A percentile compares a stretch with the other conserved stretches of the same genome.
These are phyloP conservation scores for Talaromyces sp. DNA, from an alignment of 2,329 filamentous ascomycete species.

Conservation along the genomic window DNA sequence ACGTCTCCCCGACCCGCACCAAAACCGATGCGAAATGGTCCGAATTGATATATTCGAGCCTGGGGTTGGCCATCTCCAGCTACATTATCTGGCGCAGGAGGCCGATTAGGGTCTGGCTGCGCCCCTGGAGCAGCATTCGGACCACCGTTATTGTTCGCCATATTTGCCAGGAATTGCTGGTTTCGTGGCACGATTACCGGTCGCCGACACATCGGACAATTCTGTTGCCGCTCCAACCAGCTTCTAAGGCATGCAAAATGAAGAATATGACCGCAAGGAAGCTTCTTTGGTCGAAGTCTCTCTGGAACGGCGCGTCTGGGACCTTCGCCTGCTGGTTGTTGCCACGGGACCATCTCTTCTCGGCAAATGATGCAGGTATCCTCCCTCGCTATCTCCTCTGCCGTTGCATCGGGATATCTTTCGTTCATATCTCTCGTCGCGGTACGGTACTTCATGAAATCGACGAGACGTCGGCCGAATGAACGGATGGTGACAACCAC, in stretches of 20 bases:
- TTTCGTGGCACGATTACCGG: slow-evolving; percentile 61
- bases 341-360: slow-evolving; percentile 89
- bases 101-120: slow-evolving; percentile 36
- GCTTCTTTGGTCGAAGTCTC: slow-evolving; percentile 83
- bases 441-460: slow-evolving; percentile 83
- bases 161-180: slow-evolving; percentile 31
- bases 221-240: slow-evolving; percentile 96
- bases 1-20: slow-evolving; percentile 57
- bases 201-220: slow-evolving; percentile 88
- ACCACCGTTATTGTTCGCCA: slow-evolving; percentile 25
- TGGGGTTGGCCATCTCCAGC: slow-evolving; percentile 41
- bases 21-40: slow-evolving; percentile 71
- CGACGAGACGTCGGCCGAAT: slow-evolving; percentile 82
- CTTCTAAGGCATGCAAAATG: slow-evolving; percentile 93
- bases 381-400: slow-evolving; percentile 77
- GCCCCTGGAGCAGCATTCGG: slow-evolving; percentile 25
- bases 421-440: slow-evolving; percentile 92
- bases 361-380: slow-evolving; percentile 97
- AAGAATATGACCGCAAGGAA: slow-evolving; percentile 92
- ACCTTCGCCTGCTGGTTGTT: slow-evolving; percentile 45
- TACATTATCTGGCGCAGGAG: slow-evolving; percentile 38
- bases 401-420: slow-evolving; percentile 82
- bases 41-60: slow-evolving; percentile 66
- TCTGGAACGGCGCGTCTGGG: slow-evolving; percentile 48
- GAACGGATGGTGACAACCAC: slow-evolving; percentile 90